Percentiles rank a stretch among this genome's conserved stretches.
Conservation (phyloP, 495 filamentous ascomycete genomes). For the Antarctomyces pellizariae region DNA sequence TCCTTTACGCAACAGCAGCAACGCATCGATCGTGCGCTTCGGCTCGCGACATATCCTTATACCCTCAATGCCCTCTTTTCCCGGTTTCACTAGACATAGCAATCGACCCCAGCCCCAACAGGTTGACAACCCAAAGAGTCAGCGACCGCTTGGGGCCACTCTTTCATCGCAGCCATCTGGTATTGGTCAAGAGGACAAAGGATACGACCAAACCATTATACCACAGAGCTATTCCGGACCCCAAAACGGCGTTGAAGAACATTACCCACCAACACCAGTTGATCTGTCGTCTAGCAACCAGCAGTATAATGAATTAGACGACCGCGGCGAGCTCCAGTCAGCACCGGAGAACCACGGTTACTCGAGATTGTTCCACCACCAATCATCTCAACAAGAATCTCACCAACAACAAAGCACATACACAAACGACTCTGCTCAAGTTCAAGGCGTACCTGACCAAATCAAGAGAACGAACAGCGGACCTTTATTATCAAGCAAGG, state of each 20-base stretch:
- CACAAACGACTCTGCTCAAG: no score
- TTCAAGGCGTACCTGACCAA: neutral
- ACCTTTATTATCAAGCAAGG: neutral
- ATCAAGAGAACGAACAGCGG: neutral
- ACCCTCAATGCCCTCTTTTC: slow-evolving; percentile 11
- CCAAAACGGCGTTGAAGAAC: neutral
- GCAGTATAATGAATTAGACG: no score
- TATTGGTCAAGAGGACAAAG: neutral
- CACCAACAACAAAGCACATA: no score
- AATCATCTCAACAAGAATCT: no score
- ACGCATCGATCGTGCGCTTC: slow-evolving; percentile 11
- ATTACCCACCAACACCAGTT: no score
- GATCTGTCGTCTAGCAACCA: no score
- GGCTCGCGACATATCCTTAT: slow-evolving; percentile 5
- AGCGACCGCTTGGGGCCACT: neutral
- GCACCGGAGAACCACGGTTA: no score
- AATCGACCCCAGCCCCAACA: slow-evolving; percentile 15
- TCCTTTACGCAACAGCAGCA: no score
- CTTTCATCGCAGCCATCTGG: neutral
- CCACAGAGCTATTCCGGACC: neutral
- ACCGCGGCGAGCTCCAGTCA: no score
- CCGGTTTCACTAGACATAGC: slow-evolving; percentile 10
- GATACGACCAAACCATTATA: neutral
- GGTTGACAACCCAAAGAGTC: slow-evolving; percentile 9
- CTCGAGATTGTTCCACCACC: no score